Percentiles rank a stretch among this genome's conserved stretches.
These are phyloP conservation scores for Ustilago shanxiensis DNA, from an alignment of 1,284 basidiomycete species.

Conservation along the genomic window DNA sequence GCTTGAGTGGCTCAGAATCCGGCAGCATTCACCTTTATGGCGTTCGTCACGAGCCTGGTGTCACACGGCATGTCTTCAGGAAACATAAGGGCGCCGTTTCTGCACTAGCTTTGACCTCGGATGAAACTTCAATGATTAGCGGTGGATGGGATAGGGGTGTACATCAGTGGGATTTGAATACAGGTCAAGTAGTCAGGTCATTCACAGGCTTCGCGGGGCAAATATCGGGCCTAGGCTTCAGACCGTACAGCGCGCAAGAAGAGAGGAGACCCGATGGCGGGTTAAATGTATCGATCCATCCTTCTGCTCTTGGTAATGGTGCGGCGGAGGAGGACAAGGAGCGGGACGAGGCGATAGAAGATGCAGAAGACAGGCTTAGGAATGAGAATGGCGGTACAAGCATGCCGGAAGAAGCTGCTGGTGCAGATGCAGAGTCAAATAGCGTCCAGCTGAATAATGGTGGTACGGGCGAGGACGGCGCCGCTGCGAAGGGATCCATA, in stretches of 20 bases:
- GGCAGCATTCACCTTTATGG: conserved; percentile 81
- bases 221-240: conserved; percentile 83
- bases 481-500: not conserved
- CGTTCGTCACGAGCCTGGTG: conserved; percentile 90
- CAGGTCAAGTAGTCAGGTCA: conserved; percentile 81
- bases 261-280: conserved; percentile 34
- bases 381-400: conserved; percentile 8
- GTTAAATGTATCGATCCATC: conserved; percentile 34
- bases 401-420: not conserved
- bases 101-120: conserved; percentile 81
- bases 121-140: conserved; percentile 87
- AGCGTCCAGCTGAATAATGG: not conserved
- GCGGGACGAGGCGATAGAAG: conserved; percentile 11
- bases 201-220: conserved; percentile 89
- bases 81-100: conserved; percentile 83
- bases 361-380: conserved; percentile 29
- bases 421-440: not conserved
- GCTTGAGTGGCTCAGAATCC: conserved; percentile 60
- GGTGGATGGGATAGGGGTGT: conserved; percentile 95
- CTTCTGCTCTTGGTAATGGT: conserved; percentile 7
- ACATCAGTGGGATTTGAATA: conserved; percentile 98
- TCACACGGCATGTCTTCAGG: conserved; percentile 79
- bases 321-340: not conserved
- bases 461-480: not conserved
- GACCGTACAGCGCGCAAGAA: conserved; percentile 73